Conservation (phyloP, 2,329 filamentous ascomycete species). For the Fusarium zealandicum region DNA sequence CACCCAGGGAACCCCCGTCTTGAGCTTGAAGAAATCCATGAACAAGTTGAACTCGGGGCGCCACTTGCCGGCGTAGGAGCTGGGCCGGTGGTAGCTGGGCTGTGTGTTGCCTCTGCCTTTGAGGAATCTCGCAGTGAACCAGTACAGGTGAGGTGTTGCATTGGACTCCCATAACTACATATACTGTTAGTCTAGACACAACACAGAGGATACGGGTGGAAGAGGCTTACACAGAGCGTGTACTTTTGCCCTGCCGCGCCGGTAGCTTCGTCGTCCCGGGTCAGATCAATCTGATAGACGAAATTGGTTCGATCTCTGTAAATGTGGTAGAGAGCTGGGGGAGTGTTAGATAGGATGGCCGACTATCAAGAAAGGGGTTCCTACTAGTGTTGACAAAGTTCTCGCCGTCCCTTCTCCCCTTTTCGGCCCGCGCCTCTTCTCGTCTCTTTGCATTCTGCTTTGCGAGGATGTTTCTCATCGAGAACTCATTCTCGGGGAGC, state of each 20-base stretch:
- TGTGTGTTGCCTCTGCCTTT: constrained; percentile 50
- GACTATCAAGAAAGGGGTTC: not conserved
- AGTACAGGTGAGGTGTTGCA: constrained; percentile 65
- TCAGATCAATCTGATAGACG: constrained; percentile 68
- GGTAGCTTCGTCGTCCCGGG: constrained; percentile 55
- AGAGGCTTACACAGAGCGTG: constrained; percentile 61
- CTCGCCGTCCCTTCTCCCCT: constrained; percentile 50
- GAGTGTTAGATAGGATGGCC: not conserved
- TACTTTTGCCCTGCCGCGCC: constrained; percentile 65
- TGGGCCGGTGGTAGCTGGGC: constrained; percentile 50
- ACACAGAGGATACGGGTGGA: not conserved
- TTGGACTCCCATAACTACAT: constrained; percentile 73
- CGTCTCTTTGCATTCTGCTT: constrained; percentile 43
- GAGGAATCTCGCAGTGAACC: constrained; percentile 61
- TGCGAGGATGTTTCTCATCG: constrained; percentile 47
- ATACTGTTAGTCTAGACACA: not conserved
- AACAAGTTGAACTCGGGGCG: constrained; percentile 58
- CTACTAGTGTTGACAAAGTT: constrained; percentile 59
- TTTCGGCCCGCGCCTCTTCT: constrained; percentile 46
- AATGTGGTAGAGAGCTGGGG: constrained; percentile 65
- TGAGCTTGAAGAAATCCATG: constrained; percentile 62
- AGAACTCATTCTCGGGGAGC: constrained; percentile 50
- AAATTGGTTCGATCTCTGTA: constrained; percentile 70
- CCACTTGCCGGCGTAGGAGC: constrained; percentile 50
- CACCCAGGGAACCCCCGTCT: constrained; percentile 68